phyloP scores from a whole-genome alignment of 2,329 filamentous ascomycete species.

The Malbranchea zuffiana region DNA sequence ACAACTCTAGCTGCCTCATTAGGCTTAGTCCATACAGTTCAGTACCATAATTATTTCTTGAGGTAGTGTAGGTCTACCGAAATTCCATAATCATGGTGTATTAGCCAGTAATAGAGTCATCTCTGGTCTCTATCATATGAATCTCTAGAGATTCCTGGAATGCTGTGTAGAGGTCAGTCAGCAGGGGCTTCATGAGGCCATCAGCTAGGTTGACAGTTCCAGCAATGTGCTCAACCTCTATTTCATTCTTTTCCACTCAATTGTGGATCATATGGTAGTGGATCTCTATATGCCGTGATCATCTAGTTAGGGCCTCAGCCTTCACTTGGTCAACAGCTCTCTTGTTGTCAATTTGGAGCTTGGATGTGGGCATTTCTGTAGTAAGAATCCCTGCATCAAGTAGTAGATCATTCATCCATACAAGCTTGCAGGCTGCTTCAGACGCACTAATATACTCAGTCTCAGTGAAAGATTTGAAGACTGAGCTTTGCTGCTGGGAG shows the following conservation, averaged over 20 bases:
- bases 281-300: slow-evolving; percentile 3
- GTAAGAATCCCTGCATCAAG: not conserved
- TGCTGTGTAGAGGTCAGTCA: too few relatives aligned
- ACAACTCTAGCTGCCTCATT: too few relatives aligned
- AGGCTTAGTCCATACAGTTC: too few relatives aligned
- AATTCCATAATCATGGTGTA: too few relatives aligned
- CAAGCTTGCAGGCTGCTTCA: slow-evolving; percentile 2
- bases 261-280: slow-evolving; percentile 1
- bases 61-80: too few relatives aligned
- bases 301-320: slow-evolving; percentile 3
- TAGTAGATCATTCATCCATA: slow-evolving; percentile 4
- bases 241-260: slow-evolving; percentile 1
- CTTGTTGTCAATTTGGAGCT: slow-evolving; percentile 2
- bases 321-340: slow-evolving; percentile 3
- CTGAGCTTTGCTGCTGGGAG: not conserved
- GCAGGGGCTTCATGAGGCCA: too few relatives aligned
- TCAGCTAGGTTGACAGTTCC: too few relatives aligned
- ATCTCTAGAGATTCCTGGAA: too few relatives aligned
- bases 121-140: too few relatives aligned
- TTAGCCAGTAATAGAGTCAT: too few relatives aligned
- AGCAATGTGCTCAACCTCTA: not conserved
- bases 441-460: slow-evolving; percentile 5
- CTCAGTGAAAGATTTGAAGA: slow-evolving; percentile 3
- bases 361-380: not conserved
- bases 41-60: too few relatives aligned